phyloP scores from a whole-genome alignment of 495 filamentous ascomycete genomes.

The Neurospora sp. region DNA sequence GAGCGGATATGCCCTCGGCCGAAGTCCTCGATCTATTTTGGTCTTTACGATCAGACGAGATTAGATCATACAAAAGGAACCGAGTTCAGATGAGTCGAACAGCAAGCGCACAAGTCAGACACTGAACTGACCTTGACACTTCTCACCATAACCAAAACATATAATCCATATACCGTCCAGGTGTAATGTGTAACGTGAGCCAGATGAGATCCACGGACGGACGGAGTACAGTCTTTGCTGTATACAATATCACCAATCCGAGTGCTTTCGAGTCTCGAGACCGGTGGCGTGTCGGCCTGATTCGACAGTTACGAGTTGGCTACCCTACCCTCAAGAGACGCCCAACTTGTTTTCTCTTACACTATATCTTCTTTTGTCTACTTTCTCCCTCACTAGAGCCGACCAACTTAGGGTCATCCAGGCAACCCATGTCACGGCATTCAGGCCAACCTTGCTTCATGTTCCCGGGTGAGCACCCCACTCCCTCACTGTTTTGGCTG shows the following conservation, averaged over 20 bases:
- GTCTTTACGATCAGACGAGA: not conserved
- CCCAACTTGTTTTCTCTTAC: not conserved
- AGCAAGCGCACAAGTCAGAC: not conserved
- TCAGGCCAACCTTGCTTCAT: not conserved
- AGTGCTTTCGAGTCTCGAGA: not conserved
- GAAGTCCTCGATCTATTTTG: not conserved
- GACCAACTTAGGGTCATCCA: not conserved
- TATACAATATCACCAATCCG: not conserved
- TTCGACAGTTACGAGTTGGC: not conserved
- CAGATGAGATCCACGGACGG: not conserved
- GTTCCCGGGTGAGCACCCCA: not conserved
- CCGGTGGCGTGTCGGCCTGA: conserved; percentile 15
- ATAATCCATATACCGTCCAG: not conserved
- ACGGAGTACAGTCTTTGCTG: not conserved
- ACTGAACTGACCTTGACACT: not conserved
- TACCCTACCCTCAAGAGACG: not conserved
- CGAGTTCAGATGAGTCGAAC: not conserved
- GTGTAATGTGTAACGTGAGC: not conserved
- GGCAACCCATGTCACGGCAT: not conserved
- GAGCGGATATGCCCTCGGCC: not conserved
- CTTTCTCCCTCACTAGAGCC: not conserved
- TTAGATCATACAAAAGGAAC: not conserved
- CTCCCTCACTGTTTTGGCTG: not conserved
- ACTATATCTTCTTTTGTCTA: not conserved
- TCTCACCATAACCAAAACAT: not conserved